These are phyloP conservation scores for Didymella keratinophila DNA, from an alignment of 2,329 filamentous ascomycete genomes.

Conservation along the genomic window DNA sequence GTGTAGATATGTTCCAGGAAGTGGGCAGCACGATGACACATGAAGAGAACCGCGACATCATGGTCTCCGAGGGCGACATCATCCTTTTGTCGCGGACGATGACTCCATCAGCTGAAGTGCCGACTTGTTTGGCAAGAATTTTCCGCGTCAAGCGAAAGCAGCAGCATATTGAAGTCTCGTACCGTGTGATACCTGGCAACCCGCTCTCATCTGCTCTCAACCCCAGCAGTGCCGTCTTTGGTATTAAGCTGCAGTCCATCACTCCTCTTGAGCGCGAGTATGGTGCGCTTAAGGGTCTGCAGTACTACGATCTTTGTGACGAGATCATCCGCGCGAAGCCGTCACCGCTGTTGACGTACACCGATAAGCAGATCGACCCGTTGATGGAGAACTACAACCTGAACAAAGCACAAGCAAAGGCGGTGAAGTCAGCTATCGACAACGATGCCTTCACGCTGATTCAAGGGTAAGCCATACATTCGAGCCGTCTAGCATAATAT, in stretches of 20 bases:
- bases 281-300: slow-evolving; percentile 85
- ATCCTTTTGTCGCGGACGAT: slow-evolving; percentile 80
- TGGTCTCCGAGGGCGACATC: slow-evolving; percentile 84
- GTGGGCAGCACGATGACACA: slow-evolving; percentile 83
- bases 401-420: slow-evolving; percentile 88
- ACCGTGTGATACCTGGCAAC: slow-evolving; percentile 75
- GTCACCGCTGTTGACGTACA: slow-evolving; percentile 84
- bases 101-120: slow-evolving; percentile 72
- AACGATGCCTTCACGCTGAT: slow-evolving; percentile 98
- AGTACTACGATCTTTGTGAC: slow-evolving; percentile 95
- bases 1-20: slow-evolving; percentile 91
- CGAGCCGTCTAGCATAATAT: slow-evolving; percentile 15
- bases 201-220: slow-evolving; percentile 71
- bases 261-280: slow-evolving; percentile 96
- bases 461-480: slow-evolving; percentile 69
- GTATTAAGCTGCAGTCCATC: slow-evolving; percentile 87
- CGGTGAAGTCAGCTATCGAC: slow-evolving; percentile 88
- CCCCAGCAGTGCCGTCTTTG: slow-evolving; percentile 74
- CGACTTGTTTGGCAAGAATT: slow-evolving; percentile 87
- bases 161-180: slow-evolving; percentile 81
- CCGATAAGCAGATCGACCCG: slow-evolving; percentile 72
- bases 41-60: slow-evolving; percentile 73
- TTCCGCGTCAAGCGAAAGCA: slow-evolving; percentile 83
- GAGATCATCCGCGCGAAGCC: slow-evolving; percentile 91
- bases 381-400: slow-evolving; percentile 81